Conservation (phyloP, 495 filamentous ascomycete genomes). For the Penicillium steckii region DNA sequence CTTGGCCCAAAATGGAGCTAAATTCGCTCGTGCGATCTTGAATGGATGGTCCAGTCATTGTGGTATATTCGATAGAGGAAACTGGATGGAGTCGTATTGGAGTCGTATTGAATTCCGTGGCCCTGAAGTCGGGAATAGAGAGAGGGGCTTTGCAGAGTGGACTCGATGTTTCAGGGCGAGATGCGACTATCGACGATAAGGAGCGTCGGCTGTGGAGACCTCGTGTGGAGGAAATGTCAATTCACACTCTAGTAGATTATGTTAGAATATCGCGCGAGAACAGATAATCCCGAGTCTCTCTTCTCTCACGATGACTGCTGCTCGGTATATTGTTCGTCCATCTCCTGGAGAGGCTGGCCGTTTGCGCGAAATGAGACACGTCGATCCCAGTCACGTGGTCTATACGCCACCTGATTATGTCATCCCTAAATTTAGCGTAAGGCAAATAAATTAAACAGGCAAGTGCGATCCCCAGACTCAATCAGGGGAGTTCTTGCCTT, state of each 20-base stretch:
- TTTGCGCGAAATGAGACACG: constrained; percentile 17
- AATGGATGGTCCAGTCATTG: constrained; percentile 69
- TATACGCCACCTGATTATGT: constrained; percentile 14
- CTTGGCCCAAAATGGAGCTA: constrained; percentile 79
- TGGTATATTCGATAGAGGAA: constrained; percentile 6
- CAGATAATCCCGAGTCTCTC: too few species aligned
- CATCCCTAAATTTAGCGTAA: too few species aligned
- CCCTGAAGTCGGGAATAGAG: constrained; percentile 9
- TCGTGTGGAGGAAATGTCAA: not conserved
- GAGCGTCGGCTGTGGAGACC: not conserved
- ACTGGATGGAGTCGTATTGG: not conserved
- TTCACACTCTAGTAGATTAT: too few species aligned
- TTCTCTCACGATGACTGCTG: too few species aligned
- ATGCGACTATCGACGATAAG: not conserved
- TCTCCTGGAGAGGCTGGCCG: too few species aligned
- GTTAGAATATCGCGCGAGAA: too few species aligned
- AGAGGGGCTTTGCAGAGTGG: not conserved
- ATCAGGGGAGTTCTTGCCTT: constrained; percentile 18
- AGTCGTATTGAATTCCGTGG: too few species aligned
- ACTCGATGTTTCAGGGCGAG: constrained; percentile 2
- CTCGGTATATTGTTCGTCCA: too few species aligned
- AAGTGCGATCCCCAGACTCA: constrained; percentile 9
- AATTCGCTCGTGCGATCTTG: constrained; percentile 97
- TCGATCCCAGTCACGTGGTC: constrained; percentile 13
- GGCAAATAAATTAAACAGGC: constrained; percentile 16